Evolutionary conservation across 1,284 basidiomycete genomes (phyloP).

Genomic region (Ganoderma lingzhi): DNA sequence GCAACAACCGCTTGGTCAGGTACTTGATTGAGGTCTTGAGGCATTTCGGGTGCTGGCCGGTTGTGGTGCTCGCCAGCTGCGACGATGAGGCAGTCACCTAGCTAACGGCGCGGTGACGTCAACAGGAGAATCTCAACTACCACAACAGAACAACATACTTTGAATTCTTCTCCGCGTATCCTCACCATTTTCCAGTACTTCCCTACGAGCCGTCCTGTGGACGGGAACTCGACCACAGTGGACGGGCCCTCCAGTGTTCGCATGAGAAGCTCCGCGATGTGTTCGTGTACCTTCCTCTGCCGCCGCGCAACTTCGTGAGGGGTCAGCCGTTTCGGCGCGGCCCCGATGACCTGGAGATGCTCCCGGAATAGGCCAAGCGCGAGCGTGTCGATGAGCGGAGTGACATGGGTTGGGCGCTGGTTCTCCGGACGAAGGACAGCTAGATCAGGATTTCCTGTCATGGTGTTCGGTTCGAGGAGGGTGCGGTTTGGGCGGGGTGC

Average conservation of each 20-base stretch:
- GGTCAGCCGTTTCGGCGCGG: slow-evolving; percentile 38
- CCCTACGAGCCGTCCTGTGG: slow-evolving; percentile 19
- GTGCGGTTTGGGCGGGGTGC: background rate
- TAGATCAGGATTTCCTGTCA: slow-evolving; percentile 55
- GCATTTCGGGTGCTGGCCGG: slow-evolving; percentile 37
- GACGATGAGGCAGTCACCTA: slow-evolving; percentile 64
- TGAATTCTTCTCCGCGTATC: slow-evolving; percentile 48
- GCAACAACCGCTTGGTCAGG: slow-evolving; percentile 49
- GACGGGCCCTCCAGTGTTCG: slow-evolving; percentile 13
- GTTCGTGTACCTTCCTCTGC: slow-evolving; percentile 14
- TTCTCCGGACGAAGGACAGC: slow-evolving; percentile 61
- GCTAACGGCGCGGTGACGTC: slow-evolving; percentile 43
- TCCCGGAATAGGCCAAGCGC: slow-evolving; percentile 60
- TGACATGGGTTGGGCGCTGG: slow-evolving; percentile 66
- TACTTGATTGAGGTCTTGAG: slow-evolving; percentile 42
- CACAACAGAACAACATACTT: slow-evolving; percentile 38
- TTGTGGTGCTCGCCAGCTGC: slow-evolving; percentile 46
- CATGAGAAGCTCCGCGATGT: slow-evolving; percentile 24
- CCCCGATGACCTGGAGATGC: slow-evolving; percentile 58
- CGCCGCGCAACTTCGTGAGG: slow-evolving; percentile 20
- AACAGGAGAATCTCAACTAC: slow-evolving; percentile 6
- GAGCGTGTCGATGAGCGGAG: slow-evolving; percentile 60
- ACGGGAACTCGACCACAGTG: slow-evolving; percentile 23
- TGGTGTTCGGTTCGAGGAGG: background rate
- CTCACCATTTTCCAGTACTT: slow-evolving; percentile 40